Evolutionary conservation across 2,329 filamentous ascomycete genomes (phyloP).

Genomic region (Monosporascus sp.): DNA sequence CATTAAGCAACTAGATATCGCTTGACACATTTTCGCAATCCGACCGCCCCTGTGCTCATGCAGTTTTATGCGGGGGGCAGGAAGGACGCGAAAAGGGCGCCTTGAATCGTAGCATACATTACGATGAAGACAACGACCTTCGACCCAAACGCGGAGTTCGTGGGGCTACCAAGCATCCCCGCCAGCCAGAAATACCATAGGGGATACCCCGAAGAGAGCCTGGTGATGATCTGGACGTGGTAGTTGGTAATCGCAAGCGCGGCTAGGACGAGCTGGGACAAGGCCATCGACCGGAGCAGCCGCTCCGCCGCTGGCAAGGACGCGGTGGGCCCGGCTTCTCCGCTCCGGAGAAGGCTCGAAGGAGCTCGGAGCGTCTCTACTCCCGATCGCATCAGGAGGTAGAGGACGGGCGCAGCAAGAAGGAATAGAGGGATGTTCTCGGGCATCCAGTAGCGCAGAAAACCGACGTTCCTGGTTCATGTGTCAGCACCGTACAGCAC

Average conservation of each 20-base stretch:
- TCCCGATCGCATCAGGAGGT: constrained; percentile 60
- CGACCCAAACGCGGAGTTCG: constrained; percentile 22
- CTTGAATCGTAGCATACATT: constrained; percentile 80
- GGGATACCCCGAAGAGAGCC: constrained; percentile 82
- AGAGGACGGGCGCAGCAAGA: constrained; percentile 72
- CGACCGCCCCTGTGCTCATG: no score
- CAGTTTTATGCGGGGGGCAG: constrained; percentile 70
- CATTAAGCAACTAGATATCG: no score
- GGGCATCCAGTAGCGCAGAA: constrained; percentile 84
- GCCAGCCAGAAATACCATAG: constrained; percentile 85
- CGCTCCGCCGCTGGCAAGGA: constrained; percentile 7
- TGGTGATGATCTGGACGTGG: constrained; percentile 90
- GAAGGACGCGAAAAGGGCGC: constrained; percentile 79
- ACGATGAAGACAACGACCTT: constrained; percentile 62
- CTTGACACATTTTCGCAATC: no score
- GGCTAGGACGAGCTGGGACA: constrained; percentile 68
- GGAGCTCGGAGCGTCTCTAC: constrained; percentile 27
- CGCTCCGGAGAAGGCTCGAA: not conserved
- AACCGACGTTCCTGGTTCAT: constrained; percentile 69
- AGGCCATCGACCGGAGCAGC: constrained; percentile 54
- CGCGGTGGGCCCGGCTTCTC: not conserved
- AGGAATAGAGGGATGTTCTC: constrained; percentile 84
- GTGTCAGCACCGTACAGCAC: constrained; percentile 13
- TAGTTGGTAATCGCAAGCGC: constrained; percentile 70
- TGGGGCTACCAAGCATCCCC: constrained; percentile 31